Evolutionary conservation across 352 stramenopile species (phyloP), one percentile per base, ranked within the genome.

Genomic region (Phytophthora podocarpi): DNA sequence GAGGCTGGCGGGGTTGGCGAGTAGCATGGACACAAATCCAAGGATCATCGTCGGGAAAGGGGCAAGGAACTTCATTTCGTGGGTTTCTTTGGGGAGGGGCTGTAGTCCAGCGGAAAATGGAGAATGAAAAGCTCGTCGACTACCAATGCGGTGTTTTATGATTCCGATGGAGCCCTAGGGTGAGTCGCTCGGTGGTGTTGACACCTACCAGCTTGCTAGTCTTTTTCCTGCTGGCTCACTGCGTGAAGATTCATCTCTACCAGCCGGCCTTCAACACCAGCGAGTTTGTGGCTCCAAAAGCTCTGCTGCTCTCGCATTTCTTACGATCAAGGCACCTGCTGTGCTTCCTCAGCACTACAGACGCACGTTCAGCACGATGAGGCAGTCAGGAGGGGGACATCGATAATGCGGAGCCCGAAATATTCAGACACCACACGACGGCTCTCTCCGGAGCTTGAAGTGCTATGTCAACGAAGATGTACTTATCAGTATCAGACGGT

Each of bases 371-470:
- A 31, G n/a, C n/a, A n/a, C n/a, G n/a, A n/a, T n/a, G n/a, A n/a
- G n/a, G 28, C 39, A 12, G n/a, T n/a, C 11, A 28, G 43, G 27
- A 35, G 10, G 9, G 4, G 23, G 4, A 23, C 12, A n/a, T n/a
- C n/a, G n/a, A n/a, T n/a, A n/a, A n/a, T n/a, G n/a, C n/a, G n/a
- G 8, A 49, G 12, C 3, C 39, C 8, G 30, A 45, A 60, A 16
- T 37, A 47, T 53, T 45, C 28, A 31, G 52, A 61, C 30, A 31
- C n/a, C 15, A 23, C 28, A 37, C 5, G 40, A 53, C 31, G 40
- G 40, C 41, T 53, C 52, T 61, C 18, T 63, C 54, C 20, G 43
- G 52, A 52, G 24, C 12, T 61, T 52, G 40, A 61, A 37, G 40
- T 46, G 20, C 2, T 30, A 51, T 40, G 50, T 20, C 26, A 20